Percentiles rank a stretch among this genome's conserved stretches.
phyloP scores from a whole-genome alignment of 2,329 filamentous ascomycete genomes.

The Aspergillus brunneoviolaceus region DNA sequence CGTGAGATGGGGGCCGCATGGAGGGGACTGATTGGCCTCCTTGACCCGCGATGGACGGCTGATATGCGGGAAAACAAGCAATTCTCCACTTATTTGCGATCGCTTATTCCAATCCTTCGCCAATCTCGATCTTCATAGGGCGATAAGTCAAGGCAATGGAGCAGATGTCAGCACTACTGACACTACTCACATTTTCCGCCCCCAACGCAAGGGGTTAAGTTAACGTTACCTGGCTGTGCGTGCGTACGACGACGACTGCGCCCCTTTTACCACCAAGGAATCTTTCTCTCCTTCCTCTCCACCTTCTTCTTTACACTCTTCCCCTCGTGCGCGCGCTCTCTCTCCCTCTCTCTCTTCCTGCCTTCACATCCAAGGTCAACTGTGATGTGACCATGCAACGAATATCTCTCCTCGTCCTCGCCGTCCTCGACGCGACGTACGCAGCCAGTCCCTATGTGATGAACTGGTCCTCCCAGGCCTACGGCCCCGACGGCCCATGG shows the following conservation, averaged over 20 bases:
- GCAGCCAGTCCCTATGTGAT: conserved; percentile 14
- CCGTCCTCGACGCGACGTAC: neutral
- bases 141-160: no score
- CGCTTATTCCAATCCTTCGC: no score
- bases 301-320: neutral
- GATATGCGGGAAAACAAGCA: neutral
- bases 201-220: neutral
- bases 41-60: neutral
- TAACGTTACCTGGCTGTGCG: no score
- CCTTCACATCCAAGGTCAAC: neutral
- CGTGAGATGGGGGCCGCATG: no score
- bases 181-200: neutral
- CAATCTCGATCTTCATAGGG: no score
- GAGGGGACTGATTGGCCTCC: no score
- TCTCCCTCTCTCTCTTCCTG: neutral
- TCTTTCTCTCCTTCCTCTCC: neutral
- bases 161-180: neutral
- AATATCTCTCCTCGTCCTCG: conserved; percentile 1
- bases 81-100: neutral
- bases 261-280: neutral
- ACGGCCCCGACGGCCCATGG: conserved; percentile 30
- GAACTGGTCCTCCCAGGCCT: conserved; percentile 20
- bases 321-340: no score
- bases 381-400: neutral
- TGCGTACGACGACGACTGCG: neutral